phyloP scores from a whole-genome alignment of 2,329 filamentous ascomycete species.

The Trichoderma semiorbis region DNA sequence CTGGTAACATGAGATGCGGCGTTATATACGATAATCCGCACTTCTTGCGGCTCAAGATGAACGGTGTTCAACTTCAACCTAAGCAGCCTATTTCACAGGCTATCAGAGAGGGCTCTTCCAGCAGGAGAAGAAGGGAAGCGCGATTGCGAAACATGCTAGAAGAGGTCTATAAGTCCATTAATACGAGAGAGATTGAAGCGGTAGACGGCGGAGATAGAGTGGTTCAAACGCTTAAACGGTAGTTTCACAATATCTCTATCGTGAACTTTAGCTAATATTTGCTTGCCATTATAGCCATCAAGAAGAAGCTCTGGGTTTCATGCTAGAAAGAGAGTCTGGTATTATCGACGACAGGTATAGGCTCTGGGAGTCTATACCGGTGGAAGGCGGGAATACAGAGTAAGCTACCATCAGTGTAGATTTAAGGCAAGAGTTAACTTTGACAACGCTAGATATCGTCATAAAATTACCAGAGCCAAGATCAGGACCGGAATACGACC shows the following conservation, averaged over 20 bases:
- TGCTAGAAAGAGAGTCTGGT: slow-evolving; percentile 38
- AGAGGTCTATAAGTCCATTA: not conserved
- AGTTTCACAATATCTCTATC: not conserved
- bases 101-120: not conserved
- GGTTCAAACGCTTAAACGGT: slow-evolving; percentile 27
- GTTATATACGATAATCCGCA: slow-evolving; percentile 14
- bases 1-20: slow-evolving; percentile 24
- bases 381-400: slow-evolving; percentile 26
- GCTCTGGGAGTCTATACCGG: slow-evolving; percentile 31
- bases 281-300: slow-evolving; percentile 34
- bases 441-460: slow-evolving; percentile 30
- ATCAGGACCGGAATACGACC: slow-evolving; percentile 27
- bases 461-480: slow-evolving; percentile 36
- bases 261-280: not conserved
- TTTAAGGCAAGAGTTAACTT: not conserved
- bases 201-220: slow-evolving; percentile 24
- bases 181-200: slow-evolving; percentile 15
- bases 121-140: not conserved
- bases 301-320: slow-evolving; percentile 36
- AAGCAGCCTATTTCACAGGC: not conserved
- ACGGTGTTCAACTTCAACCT: not conserved
- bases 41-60: not conserved
- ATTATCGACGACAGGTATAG: slow-evolving; percentile 29
- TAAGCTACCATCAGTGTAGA: slow-evolving; percentile 18
- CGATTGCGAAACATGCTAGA: not conserved